Base-by-base conservation (phyloP, 768 basidiomycete species). In the Daedalea quercina region DNA sequence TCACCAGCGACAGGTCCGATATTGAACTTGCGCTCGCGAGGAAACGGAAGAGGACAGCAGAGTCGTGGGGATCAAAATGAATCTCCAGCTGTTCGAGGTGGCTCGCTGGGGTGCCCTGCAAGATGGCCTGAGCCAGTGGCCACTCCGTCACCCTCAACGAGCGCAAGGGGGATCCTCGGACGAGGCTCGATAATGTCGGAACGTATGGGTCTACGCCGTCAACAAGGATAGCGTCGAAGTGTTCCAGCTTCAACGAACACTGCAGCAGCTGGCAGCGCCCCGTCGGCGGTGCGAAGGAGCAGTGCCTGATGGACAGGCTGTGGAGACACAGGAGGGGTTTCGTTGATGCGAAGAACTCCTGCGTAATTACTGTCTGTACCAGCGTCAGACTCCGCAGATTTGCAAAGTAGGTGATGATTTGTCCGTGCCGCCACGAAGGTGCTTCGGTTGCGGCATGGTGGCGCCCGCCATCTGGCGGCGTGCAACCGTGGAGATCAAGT, bases 241-340 rank as follows among this genome's bases (percentile, higher is more conserved):
- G 13, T 19, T 23, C 23, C 3, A 52, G 44, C 20, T 22, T 44
- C 49, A 24, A 12, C 42, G 44, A 35, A 15, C 15, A 17, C 4
- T 15, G 37, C 23, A 19, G 17, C 28, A 44, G 22, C 41, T 22
- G 6, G 17, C 8, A 26, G 12, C 3, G 23, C 7, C 13, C 24
- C 13, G 8, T 15, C 25, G 17, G 46, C 25, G 40, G 19, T 12
- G 17, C 34, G 44, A 45, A 52, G 25, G 31, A 35, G 44, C 51
- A 52, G n/a, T 52, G 22, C 17, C 31, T 34, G 51, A 52, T 52
- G 33, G 17, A 37, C n/a, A 52, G 51, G 26, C 19, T 35, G 13
- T 24, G 22, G 12, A 52, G 44, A n/a, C 20, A 2, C 20, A 9
- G 8, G 7, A 52, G 20, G 31, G 43, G 3, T 13, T 13, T 24